Evolutionary conservation across 495 filamentous ascomycete genomes (phyloP).

Genomic region (Xylaria venustula): DNA sequence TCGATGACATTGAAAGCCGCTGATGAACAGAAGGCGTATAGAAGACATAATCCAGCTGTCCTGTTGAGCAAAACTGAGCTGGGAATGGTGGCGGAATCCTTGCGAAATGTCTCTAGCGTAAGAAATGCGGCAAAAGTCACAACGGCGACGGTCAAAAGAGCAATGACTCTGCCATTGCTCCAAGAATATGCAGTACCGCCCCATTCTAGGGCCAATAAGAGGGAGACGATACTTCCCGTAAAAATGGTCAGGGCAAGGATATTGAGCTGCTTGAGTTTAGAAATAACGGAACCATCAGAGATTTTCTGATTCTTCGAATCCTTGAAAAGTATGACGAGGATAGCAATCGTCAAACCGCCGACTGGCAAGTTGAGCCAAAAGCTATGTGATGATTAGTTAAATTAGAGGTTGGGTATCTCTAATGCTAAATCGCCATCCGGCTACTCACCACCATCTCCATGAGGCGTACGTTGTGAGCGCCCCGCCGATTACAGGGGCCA

Average conservation of each 20-base stretch:
- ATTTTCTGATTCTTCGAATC: conserved; percentile 27
- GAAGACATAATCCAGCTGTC: not conserved
- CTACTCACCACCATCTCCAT: conserved; percentile 57
- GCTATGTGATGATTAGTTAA: conserved; percentile 24
- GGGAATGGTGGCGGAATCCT: conserved; percentile 64
- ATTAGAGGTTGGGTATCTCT: not conserved
- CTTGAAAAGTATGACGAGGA: conserved; percentile 53
- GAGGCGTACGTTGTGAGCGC: conserved; percentile 46
- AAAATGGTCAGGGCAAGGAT: conserved; percentile 56
- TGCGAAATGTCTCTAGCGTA: conserved; percentile 52
- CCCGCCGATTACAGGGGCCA: conserved; percentile 21
- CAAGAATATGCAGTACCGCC: conserved; percentile 61
- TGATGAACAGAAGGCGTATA: conserved; percentile 2
- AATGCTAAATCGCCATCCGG: not conserved
- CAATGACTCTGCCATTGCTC: conserved; percentile 59
- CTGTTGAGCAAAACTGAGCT: conserved; percentile 61
- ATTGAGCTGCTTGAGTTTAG: conserved; percentile 54
- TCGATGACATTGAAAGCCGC: conserved; percentile 2
- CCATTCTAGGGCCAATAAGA: conserved; percentile 70
- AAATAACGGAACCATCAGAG: conserved; percentile 29
- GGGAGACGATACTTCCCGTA: conserved; percentile 59
- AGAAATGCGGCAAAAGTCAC: conserved; percentile 58
- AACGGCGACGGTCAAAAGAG: conserved; percentile 52
- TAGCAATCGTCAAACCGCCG: conserved; percentile 57
- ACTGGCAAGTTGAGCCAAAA: conserved; percentile 73